Evolutionary conservation across 768 basidiomycete species (phyloP), one percentile per base, ranked within the genome.

Genomic region (Kwoniella dendrophila): DNA sequence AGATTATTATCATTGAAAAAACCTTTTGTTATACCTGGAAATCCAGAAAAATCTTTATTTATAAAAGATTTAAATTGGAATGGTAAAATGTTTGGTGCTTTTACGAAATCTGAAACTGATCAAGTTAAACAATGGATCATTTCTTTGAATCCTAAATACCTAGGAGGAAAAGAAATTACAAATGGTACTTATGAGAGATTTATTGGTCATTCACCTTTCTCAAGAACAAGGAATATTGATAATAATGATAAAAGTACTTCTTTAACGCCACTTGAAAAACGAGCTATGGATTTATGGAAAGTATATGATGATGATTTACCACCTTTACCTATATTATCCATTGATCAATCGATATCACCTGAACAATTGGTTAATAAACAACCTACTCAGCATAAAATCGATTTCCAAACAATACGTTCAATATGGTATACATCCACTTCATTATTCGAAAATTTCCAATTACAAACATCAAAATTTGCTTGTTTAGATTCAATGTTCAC

Each of bases 71-170:
- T 74, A 27, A 64, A 67, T 38, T 76, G 75, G 75, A 73, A 73
- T 45, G 72, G 75, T 14, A 54, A 68, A 51, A 76, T 76, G 75
- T 76, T 76, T 58, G 75, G 75, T 0, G 75, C 74, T 2, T 76
- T 76, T 40, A 70, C 74, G 18, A 44, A 62, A 36, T 34, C 54
- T 16, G 74, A 76, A 38, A 52, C 57, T 7, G 52, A 59, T 26
- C 26, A 66, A n/a, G 67, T 72, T 12, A 44, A 64, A 29, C 32
- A 26, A 4, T 73, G 72, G 74, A 69, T 76, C 47, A 40, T 33
- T 24, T 56, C 56, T 10, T 56, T 71, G 26, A 54, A 56, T 16
- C 52, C 24, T 4, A 43, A 58, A 7, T 40, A n/a, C n/a, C n/a
- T n/a, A n/a, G n/a, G n/a, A n/a, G n/a, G n/a, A n/a, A n/a, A n/a